Evolutionary conservation across 1,284 basidiomycete genomes (phyloP), one percentile per base, ranked within the genome.

Genomic region (Papiliotrema terrestris): DNA sequence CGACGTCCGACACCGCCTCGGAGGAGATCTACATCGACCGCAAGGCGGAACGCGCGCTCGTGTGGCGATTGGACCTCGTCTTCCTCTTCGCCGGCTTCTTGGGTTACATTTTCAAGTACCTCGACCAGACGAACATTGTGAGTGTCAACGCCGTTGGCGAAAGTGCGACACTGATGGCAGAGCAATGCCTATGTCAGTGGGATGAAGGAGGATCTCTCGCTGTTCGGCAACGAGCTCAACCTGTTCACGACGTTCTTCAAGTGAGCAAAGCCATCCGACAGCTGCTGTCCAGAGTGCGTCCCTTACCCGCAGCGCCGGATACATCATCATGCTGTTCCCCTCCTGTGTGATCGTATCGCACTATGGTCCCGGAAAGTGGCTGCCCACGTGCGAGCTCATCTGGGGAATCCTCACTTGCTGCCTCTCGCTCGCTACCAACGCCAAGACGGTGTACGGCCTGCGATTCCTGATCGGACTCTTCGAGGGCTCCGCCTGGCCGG

Each of bases 171-270:
- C 29, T 32, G 29, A 32, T 32, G 29, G 5, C 29, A 32, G 29
- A 41, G 17, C 15, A n/a, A 41, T 5, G 72, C 69, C 15, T 74
- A 74, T 49, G 86, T 91, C 17, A 87, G 86, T 4, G 89, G 88
- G 3, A 89, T 91, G 87, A 84, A 82, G 61, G 86, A 89, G 72
- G 87, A 88, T 43, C 80, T 90, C 36, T 65, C 80, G 56, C 85
- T 89, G 83, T 74, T 79, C 47, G 86, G 86, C 36, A 86, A 82
- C 42, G 80, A 89, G 56, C 84, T 83, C 68, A 89, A 89, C 63
- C 70, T 71, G 61, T 72, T 72, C 59, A 68, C 71, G 20, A 72
- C 69, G 5, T 41, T n/a, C 17, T 41, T 41, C 39, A 41, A 41
- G 15, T 17, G 67, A 5, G 71, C 73, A 5, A n/a, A n/a, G n/a